Conservation (phyloP, 345 rosid species). For the Rhodamnia rubescens region DNA sequence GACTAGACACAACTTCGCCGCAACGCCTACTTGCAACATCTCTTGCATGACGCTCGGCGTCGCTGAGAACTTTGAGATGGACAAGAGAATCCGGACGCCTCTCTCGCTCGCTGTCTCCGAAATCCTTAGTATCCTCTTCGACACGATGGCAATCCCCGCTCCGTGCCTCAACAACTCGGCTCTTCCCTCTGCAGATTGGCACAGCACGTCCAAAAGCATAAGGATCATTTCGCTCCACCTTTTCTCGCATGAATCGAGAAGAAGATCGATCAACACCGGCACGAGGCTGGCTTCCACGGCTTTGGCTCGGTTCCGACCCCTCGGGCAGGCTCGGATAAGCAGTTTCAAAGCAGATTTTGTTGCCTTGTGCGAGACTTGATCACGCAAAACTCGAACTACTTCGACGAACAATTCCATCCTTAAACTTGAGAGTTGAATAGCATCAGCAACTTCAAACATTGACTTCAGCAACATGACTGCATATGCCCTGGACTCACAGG, state of each 20-base stretch:
- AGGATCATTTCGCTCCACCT: slow-evolving; percentile 39
- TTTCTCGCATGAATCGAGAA: slow-evolving; percentile 49
- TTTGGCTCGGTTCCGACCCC: slow-evolving; percentile 67
- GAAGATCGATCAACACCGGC: slow-evolving; percentile 40
- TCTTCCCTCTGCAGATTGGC: slow-evolving; percentile 72
- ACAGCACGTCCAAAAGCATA: slow-evolving; percentile 39
- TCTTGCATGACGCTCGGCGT: slow-evolving; percentile 39
- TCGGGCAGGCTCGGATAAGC: slow-evolving; percentile 32
- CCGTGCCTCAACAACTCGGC: slow-evolving; percentile 52
- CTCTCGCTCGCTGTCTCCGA: slow-evolving; percentile 50
- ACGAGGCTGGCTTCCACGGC: slow-evolving; percentile 53
- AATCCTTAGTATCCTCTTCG: slow-evolving; percentile 67
- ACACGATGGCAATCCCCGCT: slow-evolving; percentile 61
- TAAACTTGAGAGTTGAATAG: slow-evolving; percentile 29
- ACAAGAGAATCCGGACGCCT: slow-evolving; percentile 50
- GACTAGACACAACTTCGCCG: slow-evolving; percentile 55
- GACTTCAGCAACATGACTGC: slow-evolving; percentile 31
- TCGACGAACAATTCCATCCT: slow-evolving; percentile 26
- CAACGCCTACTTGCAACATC: slow-evolving; percentile 68
- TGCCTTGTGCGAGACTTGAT: slow-evolving; percentile 47
- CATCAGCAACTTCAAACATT: slow-evolving; percentile 44
- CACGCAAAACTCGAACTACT: slow-evolving; percentile 35
- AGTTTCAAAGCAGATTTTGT: slow-evolving; percentile 49
- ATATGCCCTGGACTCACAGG: slow-evolving; percentile 43
- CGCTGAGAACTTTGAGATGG: slow-evolving; percentile 50